phyloP scores from a whole-genome alignment of 2,329 filamentous ascomycete species.

The Fusarium sp. region DNA sequence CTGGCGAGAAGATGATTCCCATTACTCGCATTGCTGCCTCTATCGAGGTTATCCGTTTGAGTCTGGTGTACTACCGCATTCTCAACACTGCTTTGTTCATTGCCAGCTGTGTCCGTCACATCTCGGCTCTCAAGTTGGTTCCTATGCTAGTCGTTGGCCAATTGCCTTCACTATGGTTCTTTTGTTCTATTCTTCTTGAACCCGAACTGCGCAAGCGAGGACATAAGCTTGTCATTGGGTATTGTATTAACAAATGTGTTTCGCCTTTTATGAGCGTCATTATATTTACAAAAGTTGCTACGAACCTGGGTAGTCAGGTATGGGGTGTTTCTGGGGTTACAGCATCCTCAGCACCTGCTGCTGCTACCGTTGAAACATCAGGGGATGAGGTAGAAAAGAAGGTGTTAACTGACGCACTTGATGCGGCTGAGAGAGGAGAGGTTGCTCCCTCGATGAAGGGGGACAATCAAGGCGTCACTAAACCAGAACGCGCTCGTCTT shows the following conservation, averaged over 20 bases:
- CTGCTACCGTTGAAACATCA: not conserved
- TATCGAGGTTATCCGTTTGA: conserved; percentile 50
- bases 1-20: conserved; percentile 55
- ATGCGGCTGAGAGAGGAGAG: conserved; percentile 31
- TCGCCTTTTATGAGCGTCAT: conserved; percentile 41
- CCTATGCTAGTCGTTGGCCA: conserved; percentile 39
- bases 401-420: not conserved
- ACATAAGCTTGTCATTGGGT: conserved; percentile 37
- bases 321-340: conserved; percentile 44
- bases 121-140: conserved; percentile 27
- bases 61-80: conserved; percentile 52
- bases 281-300: conserved; percentile 45
- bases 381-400: not conserved
- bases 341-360: conserved; percentile 29
- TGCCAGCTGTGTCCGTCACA: conserved; percentile 8
- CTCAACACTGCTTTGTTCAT: conserved; percentile 51
- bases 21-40: conserved; percentile 50
- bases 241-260: conserved; percentile 38
- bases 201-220: conserved; percentile 27
- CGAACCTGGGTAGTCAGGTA: conserved; percentile 38
- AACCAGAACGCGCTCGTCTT: conserved; percentile 8
- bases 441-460: not conserved
- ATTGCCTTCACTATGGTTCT: conserved; percentile 37
- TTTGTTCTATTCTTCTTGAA: conserved; percentile 35
- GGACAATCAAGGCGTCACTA: not conserved